A percentile compares a stretch with the other conserved stretches of the same genome.
Conservation (phyloP, 768 basidiomycete species). For the Aureoboletus auriporus region DNA sequence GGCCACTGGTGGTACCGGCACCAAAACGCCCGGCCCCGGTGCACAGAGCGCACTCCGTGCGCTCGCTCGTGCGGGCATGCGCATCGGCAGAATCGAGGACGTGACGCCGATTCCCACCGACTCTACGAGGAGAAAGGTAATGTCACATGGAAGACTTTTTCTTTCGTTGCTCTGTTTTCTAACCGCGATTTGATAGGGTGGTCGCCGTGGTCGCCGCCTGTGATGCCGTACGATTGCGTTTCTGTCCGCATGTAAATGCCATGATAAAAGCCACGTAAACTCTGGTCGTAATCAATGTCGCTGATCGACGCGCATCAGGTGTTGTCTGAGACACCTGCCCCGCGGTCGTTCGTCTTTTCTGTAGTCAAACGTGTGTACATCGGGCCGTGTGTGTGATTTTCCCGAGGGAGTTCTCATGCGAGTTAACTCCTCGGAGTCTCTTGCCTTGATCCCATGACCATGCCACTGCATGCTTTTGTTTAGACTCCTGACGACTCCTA, state of each 20-base stretch:
- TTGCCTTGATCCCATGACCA: too few relatives aligned
- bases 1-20: conserved; percentile 96
- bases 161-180: background rate
- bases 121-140: conserved; percentile 93
- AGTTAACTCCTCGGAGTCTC: too few relatives aligned
- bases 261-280: conserved; percentile 31
- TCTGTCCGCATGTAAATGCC: conserved; percentile 9
- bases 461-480: too few relatives aligned
- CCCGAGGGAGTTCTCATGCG: too few relatives aligned
- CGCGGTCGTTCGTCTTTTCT: conserved; percentile 57
- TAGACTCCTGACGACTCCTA: too few relatives aligned
- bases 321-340: conserved; percentile 54
- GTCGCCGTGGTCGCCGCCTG: conserved; percentile 98
- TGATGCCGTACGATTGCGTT: conserved; percentile 31
- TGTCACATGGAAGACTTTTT: conserved; percentile 10
- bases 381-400: too few relatives aligned
- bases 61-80: conserved; percentile 96
- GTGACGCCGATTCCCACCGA: conserved; percentile 98
- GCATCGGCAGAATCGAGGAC: conserved; percentile 97
- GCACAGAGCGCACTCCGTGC: conserved; percentile 98
- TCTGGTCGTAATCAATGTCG: conserved; percentile 51
- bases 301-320: conserved; percentile 85
- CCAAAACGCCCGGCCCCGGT: conserved; percentile 98
- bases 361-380: background rate
- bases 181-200: conserved; percentile 56